Base-by-base conservation (phyloP, 2,329 filamentous ascomycete genomes). In the Diaporthe australafricana region DNA sequence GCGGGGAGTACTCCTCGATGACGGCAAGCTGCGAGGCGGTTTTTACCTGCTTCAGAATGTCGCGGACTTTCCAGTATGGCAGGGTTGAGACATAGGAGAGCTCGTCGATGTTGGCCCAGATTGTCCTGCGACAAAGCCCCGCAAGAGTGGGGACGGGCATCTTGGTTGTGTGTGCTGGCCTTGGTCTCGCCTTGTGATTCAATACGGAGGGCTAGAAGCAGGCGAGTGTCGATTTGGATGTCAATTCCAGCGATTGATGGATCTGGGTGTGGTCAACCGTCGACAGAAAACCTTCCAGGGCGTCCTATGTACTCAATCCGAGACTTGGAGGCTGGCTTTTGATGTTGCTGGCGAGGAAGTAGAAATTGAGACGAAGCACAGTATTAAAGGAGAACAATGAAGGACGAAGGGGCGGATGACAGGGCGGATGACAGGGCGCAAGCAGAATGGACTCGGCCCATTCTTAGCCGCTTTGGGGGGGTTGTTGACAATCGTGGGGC, bases 1-100 rank as follows among this genome's bases (percentile, higher is more conserved):
- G 94, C 0, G 94, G 93, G 6, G 92, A 95, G 78, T 91, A 90
- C 65, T 87, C 74, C 82, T 98, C 95, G 72, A 98, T 87, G 70
- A 87, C 79, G 77, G 90, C 91, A 40, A 98, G 89, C 80, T 97
- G 95, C 55, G 88, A 83, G 1, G 95, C 91, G 74, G 88, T 92
- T 68, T 93, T 90, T 70, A 98, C 84, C 71, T 91, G 91, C 66
- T 88, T 78, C 40, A 98, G 89, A 50, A 98, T 88, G 1, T 90
- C 87, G 9, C 88, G 86, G 66, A 93, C 88, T 74, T 92, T 84
- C 30, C 87, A 82, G 82, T 92, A 94, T 38, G 57, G 50, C n/a
- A 72, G 50, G 27, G 53, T 69, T 11, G 67, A 69, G 42, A 69
- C 67, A 25, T 69, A 69, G 4, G 32, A 40, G 22, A 69, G 53